Base-by-base conservation (phyloP, 305 asterid species). In the Fraxinus albicans region DNA sequence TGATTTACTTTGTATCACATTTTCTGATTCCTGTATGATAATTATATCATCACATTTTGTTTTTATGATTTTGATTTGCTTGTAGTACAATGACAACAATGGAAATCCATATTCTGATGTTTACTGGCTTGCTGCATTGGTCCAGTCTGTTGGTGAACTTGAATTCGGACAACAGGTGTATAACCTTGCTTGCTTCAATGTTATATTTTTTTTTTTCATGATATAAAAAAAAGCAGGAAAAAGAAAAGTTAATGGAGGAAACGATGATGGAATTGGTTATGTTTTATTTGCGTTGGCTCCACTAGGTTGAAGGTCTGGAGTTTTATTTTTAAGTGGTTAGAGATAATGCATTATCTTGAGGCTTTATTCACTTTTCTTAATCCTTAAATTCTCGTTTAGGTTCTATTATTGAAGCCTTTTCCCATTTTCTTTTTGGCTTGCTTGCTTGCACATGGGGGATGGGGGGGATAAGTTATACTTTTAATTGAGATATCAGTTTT, bases 21-120 rank as follows among this genome's bases (percentile, higher is more conserved):
- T 80, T 23, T 86, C 47, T 78, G 73, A 25, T 73, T 81, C 29
- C 27, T 73, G 50, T 35, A 33, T 19, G 33, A 19, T 31, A 31
- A 31, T 42, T 38, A 63, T 3, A 19, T 21, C 10, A 35, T 53
- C 63, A 25, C 27, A 31, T 76, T 82, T 78, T 81, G 76, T 82
- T 77, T 23, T 19, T 29, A 2, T 81, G 17, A 7, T 63, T 77
- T 79, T 83, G 44, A 19, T 82, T 73, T 78, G 80, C 86, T 69
- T 86, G 86, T 79, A 96, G 99, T 96, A 94, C 90, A 96, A 96
- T 80, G 99, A 96, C 84, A 96, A 96, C 88, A 93, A 91, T 87
- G 99, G 99, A 75, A 96, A 96, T 85, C 81, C 93, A 77, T 95
- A 92, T 87, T 95, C 98, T 55, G 99, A 96, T 88, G 97, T 96